Conservation (phyloP, 306 rosid genomes). For the Casuarina glauca region DNA sequence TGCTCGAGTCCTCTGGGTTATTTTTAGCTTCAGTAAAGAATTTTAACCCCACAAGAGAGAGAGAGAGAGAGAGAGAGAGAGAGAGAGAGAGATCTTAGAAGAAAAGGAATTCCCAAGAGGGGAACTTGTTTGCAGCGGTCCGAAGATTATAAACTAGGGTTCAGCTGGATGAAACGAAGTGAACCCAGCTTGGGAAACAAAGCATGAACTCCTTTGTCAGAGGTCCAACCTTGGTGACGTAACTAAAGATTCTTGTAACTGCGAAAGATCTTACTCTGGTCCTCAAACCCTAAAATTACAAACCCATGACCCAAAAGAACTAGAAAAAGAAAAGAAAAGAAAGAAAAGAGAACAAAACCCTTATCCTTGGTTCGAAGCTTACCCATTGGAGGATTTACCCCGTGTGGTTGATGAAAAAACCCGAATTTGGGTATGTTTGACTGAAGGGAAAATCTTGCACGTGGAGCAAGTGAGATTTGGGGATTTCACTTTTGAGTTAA, state of each 20-base stretch:
- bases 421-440: conserved; percentile 57
- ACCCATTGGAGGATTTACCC: conserved; percentile 14
- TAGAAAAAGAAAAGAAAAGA: conserved; percentile 10
- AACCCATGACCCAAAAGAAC: conserved; percentile 35
- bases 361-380: conserved; percentile 25
- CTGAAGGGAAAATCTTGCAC: conserved; percentile 37
- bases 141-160: conserved; percentile 45
- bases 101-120: conserved; percentile 9
- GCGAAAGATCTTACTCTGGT: conserved; percentile 41
- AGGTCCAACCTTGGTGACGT: conserved; percentile 68
- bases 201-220: conserved; percentile 71
- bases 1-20: conserved; percentile 20
- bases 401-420: conserved; percentile 33
- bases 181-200: conserved; percentile 49
- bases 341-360: conserved; percentile 26
- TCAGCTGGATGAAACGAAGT: conserved; percentile 37
- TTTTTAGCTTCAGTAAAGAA: conserved; percentile 31
- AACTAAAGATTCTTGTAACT: conserved; percentile 69
- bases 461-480: conserved; percentile 44
- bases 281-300: conserved; percentile 63
- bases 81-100: conserved; percentile 5
- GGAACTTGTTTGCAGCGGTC: conserved; percentile 11
- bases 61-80: neutral
- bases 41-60: conserved; percentile 28
- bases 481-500: conserved; percentile 21